Base-by-base conservation (phyloP, 768 basidiomycete species). In the Serendipita vermifera region DNA sequence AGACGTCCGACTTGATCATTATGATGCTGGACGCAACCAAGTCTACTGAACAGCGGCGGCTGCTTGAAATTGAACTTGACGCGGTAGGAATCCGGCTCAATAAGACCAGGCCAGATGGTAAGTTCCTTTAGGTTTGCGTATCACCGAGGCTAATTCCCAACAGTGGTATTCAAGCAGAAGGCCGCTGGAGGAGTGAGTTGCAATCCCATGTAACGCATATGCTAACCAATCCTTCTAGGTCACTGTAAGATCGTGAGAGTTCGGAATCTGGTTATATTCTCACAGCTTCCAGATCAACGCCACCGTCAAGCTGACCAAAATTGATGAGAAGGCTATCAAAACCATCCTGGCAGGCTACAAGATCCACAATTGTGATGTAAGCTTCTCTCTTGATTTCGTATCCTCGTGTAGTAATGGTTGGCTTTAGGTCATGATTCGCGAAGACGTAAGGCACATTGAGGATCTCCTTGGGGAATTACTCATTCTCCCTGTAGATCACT, bases 11-110 rank as follows among this genome's bases (percentile, higher is more conserved):
- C 69, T 75, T 97, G 51, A 94, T 97, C 62, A 70, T 98, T 31
- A 75, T 94, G 56, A 91, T 94, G 87, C 75, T 93, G 29, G 91
- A 93, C 63, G 87, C 89, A 11, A 92, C 88, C 7, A 94, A 94
- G 68, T 86, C 84, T 9, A 86, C 91, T 39, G 90, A 97, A 68
- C 96, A 99, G 64, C 81, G 84, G 56, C 73, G 79, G 48, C 74
- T 94, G 58, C 73, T 98, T 24, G 96, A 98, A 68, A 77, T 87
- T 33, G 96, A 99, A 69, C 73, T 99, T 15, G 96, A 99, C 64
- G 88, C 93, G 3, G 93, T 99, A 35, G 96, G 96, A 2, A 97
- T 99, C 60, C 78, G 96, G 41, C 69, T 99, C 60, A 99, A 99
- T 71, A 87, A 86, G 64, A 74, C 70, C 57, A 85, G 80, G 64